Conservation (phyloP, 192 early-diverging fungal species). For the Coemansia sp. region DNA sequence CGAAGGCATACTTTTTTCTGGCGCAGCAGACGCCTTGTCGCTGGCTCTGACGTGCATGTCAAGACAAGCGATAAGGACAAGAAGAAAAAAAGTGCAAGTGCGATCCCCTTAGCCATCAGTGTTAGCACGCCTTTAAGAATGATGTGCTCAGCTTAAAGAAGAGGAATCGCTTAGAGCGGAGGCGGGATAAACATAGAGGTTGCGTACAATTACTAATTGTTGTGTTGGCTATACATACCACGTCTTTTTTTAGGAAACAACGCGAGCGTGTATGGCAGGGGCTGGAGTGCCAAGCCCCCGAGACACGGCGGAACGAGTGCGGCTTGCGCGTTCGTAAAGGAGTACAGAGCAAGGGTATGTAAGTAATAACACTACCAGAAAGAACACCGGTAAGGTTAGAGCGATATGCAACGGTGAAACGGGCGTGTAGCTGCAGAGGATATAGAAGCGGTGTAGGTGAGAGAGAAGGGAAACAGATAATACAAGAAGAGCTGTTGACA, state of each 20-base stretch:
- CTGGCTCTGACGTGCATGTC: slow-evolving; percentile 3
- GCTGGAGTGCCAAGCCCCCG: slow-evolving; percentile 6
- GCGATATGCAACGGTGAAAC: not conserved
- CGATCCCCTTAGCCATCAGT: not conserved
- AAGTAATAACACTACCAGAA: not conserved
- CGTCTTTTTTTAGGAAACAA: not conserved
- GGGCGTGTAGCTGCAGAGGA: slow-evolving; percentile 1
- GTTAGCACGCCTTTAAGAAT: not conserved
- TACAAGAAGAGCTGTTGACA: slow-evolving; percentile 6
- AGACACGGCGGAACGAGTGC: not conserved
- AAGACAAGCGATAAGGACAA: not conserved
- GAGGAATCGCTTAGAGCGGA: not conserved
- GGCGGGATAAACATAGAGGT: not conserved
- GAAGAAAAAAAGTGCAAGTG: not conserved
- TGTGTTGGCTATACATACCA: not conserved
- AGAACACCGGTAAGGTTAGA: not conserved
- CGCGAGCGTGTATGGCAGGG: not conserved
- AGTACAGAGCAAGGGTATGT: not conserved
- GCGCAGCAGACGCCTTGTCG: not conserved
- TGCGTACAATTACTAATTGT: not conserved
- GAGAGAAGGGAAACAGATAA: not conserved
- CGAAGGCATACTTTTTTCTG: not conserved
- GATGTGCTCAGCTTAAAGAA: not conserved
- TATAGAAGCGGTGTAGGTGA: not conserved
- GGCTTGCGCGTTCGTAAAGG: not conserved